These are phyloP conservation scores for Blastomyces gilchristii DNA, from an alignment of 2,329 filamentous ascomycete species.

Conservation along the genomic window DNA sequence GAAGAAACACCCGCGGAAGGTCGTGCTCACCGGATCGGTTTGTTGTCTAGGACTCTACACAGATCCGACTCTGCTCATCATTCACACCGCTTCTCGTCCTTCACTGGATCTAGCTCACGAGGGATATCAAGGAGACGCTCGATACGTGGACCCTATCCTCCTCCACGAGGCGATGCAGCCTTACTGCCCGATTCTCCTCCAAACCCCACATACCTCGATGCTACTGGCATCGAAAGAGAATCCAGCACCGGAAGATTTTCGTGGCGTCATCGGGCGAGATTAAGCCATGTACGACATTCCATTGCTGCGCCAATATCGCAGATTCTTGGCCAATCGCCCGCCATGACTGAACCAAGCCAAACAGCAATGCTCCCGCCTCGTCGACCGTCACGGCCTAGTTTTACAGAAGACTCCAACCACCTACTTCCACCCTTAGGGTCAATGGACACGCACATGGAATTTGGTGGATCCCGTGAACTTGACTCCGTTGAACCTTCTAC, in stretches of 20 bases:
- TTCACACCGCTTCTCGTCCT: constrained; percentile 32
- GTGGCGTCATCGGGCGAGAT: constrained; percentile 32
- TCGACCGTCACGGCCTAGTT: constrained; percentile 22
- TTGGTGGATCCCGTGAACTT: constrained; percentile 32
- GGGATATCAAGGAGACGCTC: constrained; percentile 33
- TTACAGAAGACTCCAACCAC: constrained; percentile 26
- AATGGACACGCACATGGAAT: constrained; percentile 34
- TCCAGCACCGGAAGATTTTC: constrained; percentile 25
- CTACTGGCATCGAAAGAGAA: constrained; percentile 19
- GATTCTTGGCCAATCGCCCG: constrained; percentile 32
- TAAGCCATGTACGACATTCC: constrained; percentile 36
- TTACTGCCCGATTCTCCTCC: constrained; percentile 22
- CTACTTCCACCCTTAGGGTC: constrained; percentile 28
- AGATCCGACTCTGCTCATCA: constrained; percentile 24
- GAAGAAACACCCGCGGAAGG: constrained; percentile 39
- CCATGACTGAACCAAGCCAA: constrained; percentile 19
- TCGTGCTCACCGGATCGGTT: constrained; percentile 35
- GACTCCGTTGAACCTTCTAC: constrained; percentile 35
- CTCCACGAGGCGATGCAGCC: constrained; percentile 29
- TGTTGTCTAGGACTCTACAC: constrained; percentile 30
- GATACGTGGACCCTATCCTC: constrained; percentile 30
- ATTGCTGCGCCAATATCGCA: constrained; percentile 35
- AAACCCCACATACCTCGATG: constrained; percentile 22
- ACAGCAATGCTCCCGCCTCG: constrained; percentile 21
- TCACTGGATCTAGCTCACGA: constrained; percentile 31